Evolutionary conservation across 331 rosid species (phyloP).

Genomic region (Quercus phellos): DNA sequence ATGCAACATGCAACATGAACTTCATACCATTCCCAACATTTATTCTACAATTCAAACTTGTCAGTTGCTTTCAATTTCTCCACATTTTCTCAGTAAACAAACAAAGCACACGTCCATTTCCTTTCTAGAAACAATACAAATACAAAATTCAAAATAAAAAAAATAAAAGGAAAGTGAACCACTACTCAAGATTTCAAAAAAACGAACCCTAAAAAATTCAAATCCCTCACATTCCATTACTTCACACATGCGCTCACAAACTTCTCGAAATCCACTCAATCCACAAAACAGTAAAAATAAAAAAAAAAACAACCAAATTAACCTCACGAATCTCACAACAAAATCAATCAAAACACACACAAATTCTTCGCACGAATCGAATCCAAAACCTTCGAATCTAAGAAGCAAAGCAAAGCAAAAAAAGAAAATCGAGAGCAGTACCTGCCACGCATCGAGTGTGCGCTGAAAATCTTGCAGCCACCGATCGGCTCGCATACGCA

Average conservation of each 20-base stretch:
- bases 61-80: neutral
- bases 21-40: neutral
- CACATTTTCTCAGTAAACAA: neutral
- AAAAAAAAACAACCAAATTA: slow-evolving; percentile 1
- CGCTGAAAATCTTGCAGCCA: slow-evolving; percentile 94
- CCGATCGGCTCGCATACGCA: slow-evolving; percentile 96
- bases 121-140: neutral
- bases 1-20: neutral
- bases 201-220: neutral
- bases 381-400: slow-evolving; percentile 14
- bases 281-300: neutral
- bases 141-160: no score
- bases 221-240: no score
- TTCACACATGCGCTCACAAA: no score
- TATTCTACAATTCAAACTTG: neutral
- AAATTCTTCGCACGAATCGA: slow-evolving; percentile 6
- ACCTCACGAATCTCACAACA: neutral
- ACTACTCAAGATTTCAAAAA: no score
- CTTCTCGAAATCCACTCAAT: neutral
- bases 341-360: neutral
- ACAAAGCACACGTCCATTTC: neutral
- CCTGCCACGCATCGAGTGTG: slow-evolving; percentile 99
- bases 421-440: slow-evolving; percentile 9
- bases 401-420: neutral
- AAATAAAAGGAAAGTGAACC: neutral